phyloP scores from a whole-genome alignment of 2,329 filamentous ascomycete genomes.

The Colletotrichum sp. region DNA sequence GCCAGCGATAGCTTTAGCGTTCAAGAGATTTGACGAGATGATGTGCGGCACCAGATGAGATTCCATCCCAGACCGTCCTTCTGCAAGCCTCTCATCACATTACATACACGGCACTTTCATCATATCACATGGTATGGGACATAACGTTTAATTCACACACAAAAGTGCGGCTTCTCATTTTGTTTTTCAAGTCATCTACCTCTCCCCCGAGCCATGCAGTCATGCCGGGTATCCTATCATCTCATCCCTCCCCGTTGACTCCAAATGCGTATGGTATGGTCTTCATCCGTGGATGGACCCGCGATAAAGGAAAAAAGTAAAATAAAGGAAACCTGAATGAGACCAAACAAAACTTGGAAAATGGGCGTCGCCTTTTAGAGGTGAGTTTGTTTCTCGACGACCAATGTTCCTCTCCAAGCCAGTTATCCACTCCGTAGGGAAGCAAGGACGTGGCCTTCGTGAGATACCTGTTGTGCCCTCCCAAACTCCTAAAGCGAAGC shows the following conservation, averaged over 20 bases:
- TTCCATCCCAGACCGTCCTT: neutral
- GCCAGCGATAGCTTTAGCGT: neutral
- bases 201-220: constrained; percentile 5
- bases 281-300: constrained; percentile 16
- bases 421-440: neutral
- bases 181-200: constrained; percentile 11
- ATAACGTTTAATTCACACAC: neutral
- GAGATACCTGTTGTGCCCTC: neutral
- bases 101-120: neutral
- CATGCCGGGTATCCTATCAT: constrained; percentile 11
- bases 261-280: constrained; percentile 6
- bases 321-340: neutral
- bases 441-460: neutral
- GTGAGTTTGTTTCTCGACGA: neutral
- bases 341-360: neutral
- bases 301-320: neutral
- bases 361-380: neutral
- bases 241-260: constrained; percentile 6
- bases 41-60: neutral
- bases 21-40: neutral
- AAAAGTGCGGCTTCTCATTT: constrained; percentile 3
- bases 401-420: neutral
- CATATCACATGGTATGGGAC: neutral
- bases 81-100: neutral
- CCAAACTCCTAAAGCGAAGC: constrained; percentile 6